Base-by-base conservation (phyloP, 345 rosid species). In the Hibiscus mutabilis region DNA sequence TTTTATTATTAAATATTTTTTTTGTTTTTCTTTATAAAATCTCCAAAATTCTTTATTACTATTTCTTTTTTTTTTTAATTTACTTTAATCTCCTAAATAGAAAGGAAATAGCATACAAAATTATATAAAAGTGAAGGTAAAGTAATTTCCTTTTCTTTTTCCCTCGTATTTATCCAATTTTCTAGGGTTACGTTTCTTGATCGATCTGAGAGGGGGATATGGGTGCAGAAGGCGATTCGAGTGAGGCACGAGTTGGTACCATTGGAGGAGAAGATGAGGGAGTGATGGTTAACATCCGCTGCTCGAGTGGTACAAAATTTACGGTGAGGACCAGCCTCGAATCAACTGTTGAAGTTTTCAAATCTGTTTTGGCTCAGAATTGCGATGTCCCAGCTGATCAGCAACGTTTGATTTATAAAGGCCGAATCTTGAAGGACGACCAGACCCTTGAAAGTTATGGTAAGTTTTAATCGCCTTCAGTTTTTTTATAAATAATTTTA, bases 401-500 rank as follows among this genome's bases (percentile, higher is more conserved):
- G 76, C 96, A 88, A 80, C 84, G 90, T 3, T 68, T 91, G 88
- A 91, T 91, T 82, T 91, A 88, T 70, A 91, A 88, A 72, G 93
- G 96, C 14, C 93, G 96, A 71, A 91, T 91, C 74, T 81, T 91
- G 70, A 91, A 91, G 78, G 96, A 91, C 73, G 93, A 86, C 71
- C 90, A 87, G 59, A 74, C 89, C 29, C 91, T 91, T 16, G 79
- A 73, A 37, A 87, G 88, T 80, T 91, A 91, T 79, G 96, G 96
- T 88, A 60, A 13, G 63, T 21, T 9, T 11, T 68, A 6, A 59
- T 49, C 51, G 5, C 11, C 25, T 14, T 59, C 21, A 13, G 14
- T 40, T 40, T 8, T 40, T 40, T 40, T 10, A 0, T 10, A 8
- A 40, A 1, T 40, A 8, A 40, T 6, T 35, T 37, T 37, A 37